Evolutionary conservation across 2,329 filamentous ascomycete genomes (phyloP).

Genomic region (Ophiostoma australiae): DNA sequence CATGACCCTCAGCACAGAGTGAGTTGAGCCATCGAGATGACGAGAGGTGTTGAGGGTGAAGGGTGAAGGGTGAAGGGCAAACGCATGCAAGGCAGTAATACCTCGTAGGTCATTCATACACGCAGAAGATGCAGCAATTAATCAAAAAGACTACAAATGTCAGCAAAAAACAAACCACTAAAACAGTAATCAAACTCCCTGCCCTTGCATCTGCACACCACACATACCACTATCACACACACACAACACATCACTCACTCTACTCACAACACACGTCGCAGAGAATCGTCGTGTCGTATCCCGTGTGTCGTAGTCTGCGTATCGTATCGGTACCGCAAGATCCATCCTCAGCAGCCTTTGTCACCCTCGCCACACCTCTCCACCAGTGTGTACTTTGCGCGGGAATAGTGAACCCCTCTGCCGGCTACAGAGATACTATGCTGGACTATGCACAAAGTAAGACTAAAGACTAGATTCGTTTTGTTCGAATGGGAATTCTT

Average conservation of each 20-base stretch:
- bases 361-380: neutral
- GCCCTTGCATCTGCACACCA: conserved; percentile 3
- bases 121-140: neutral
- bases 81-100: neutral
- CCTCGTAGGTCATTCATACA: neutral
- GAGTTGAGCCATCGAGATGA: too few relatives aligned
- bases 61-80: neutral
- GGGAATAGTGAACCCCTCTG: neutral
- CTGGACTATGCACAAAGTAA: too few relatives aligned
- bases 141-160: too few relatives aligned
- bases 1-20: too few relatives aligned
- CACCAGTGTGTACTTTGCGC: neutral
- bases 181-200: conserved; percentile 1
- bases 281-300: too few relatives aligned
- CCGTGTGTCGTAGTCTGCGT: too few relatives aligned
- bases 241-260: neutral
- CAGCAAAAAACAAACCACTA: neutral
- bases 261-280: too few relatives aligned
- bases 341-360: conserved; percentile 1
- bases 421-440: conserved; percentile 1
- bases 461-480: too few relatives aligned
- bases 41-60: too few relatives aligned
- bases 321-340: neutral
- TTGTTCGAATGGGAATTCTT: too few relatives aligned
- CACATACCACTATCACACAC: too few relatives aligned